Base-by-base conservation (phyloP, 2,329 filamentous ascomycete species). In the Verticillium zaregamsianum region DNA sequence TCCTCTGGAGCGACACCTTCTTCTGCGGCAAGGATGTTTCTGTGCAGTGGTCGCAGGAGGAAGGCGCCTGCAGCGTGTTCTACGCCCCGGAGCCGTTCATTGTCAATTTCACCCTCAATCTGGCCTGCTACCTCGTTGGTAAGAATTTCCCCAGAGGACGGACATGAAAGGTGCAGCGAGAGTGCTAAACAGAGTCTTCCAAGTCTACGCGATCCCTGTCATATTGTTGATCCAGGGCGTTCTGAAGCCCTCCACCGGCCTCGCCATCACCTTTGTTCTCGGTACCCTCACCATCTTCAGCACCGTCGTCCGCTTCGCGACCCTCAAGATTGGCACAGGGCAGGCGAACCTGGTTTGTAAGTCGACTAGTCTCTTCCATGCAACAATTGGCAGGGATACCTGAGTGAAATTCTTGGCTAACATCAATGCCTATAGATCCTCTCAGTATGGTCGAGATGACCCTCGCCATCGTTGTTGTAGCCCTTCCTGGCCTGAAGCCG, bases 1-100 rank as follows among this genome's bases (percentile, higher is more conserved):
- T 74, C 20, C 70, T 74, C 5, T 74, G 66, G 59, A 68, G 72
- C 1, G 72, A 74, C 12, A 74, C 72, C 1, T 74, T 74, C 64
- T 74, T 72, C 65, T 74, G 72, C 20, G 72, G 73, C 40, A 67
- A 66, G 54, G 62, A 74, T 28, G 73, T 74, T 11, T 72, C 71
- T 0, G 64, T 74, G 1, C 72, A 74, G 55, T 74, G 72, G 72
- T 74, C 72, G 0, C 71, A 73, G 40, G 72, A 74, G 33, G 71
- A 74, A 2, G 73, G 71, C 2, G 72, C 73, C 6, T 74, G 72
- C 63, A 74, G 70, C 57, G 72, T 74, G 14, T 74, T 74, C 11
- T 74, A 72, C 17, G 72, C 72, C 0, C 66, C 71, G 0, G 66
- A 70, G 49, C 72, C 72, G 1, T 74, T 74, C 55, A 73, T 74